Evolutionary conservation across 164 flowering plant species (phyloP), one percentile per base, ranked within the genome.

Genomic region (Houttuynia cordata): DNA sequence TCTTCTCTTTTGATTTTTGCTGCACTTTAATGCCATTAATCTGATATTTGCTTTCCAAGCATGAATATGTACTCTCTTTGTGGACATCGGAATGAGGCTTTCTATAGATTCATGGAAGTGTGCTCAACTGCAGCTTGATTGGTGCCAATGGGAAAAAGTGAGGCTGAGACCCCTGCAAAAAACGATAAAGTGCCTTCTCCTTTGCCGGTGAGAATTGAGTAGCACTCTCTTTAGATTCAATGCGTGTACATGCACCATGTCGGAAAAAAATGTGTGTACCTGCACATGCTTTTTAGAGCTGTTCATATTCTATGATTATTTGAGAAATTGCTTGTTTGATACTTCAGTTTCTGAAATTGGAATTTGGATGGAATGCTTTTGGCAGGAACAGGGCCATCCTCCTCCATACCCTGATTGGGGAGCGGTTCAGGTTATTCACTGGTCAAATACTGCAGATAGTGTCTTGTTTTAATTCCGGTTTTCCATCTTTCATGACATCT

Each of bases 361-460:
- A 10, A 1, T 12, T 52, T 12, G 14, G 14, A 23, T 24, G 17
- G 17, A 12, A n/a, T 59, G 4, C 24, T 64, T 71, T 76, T 74
- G 47, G 62, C 85, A 87, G 94, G 94, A 84, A 68, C 87, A 77
- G 69, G 53, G 73, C 51, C 79, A 74, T 64, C 49, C 79, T 67
- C 86, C 74, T 53, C 75, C 71, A 25, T 81, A 80, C 75, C 85
- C 90, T 62, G 87, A 84, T 53, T 84, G 90, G 94, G 83, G 83
- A 21, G 80, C 85, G n/a, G 75, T 84, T 70, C 94, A 81, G 87
- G 93, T 83, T 61, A 61, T 21, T 53, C 21, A 14, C 23, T 18
- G 50, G 23, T 25, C 39, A 41, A 57, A 39, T 62, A 0, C 53
- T 17, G 21, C 51, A 2, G 8, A 22, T 45, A 42, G 22, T 8